Evolutionary conservation across 768 basidiomycete species (phyloP), one percentile per base, ranked within the genome.

Genomic region (Coprinopsis strossmayeri): DNA sequence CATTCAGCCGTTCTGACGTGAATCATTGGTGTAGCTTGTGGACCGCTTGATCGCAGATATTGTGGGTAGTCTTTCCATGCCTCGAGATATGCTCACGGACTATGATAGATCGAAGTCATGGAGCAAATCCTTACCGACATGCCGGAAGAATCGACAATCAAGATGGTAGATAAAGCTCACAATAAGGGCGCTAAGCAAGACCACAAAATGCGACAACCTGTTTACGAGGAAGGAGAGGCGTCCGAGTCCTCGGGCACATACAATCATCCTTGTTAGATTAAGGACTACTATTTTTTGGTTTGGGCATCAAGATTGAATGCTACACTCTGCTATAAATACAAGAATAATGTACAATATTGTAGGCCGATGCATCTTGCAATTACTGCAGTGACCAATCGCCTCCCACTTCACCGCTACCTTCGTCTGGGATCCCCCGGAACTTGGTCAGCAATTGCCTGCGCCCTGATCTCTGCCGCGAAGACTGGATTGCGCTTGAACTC

Each of bases 1-100:
- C 30, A 7, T 32, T 32, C 9, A 32, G 15, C 30, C 30, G 30
- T 32, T 7, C 30, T 18, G 26, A 40, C n/a, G 30, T 24, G n/a
- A 18, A 37, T 21, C 23, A 21, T 38, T 50, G 21, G 25, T 50
- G 40, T 68, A 83, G 76, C 69, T 85, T 45, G 54, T 83, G 37
- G 81, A 84, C 53, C 73, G 79, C 47, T 73, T 92, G 20, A 64
- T 91, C 18, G 64, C 65, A 2, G 89, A 92, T 51, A 68, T 91
- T 39, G 82, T n/a, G n/a, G n/a, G n/a, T n/a, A n/a, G n/a, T n/a
- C n/a, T n/a, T n/a, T n/a, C n/a, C n/a, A n/a, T n/a, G n/a, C n/a
- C n/a, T n/a, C n/a, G n/a, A n/a, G n/a, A n/a, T n/a, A n/a, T n/a
- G n/a, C n/a, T n/a, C n/a, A n/a, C n/a, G n/a, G n/a, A n/a, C n/a